phyloP scores from a whole-genome alignment of 768 basidiomycete species.

The Peribolospora kevripleyi region DNA sequence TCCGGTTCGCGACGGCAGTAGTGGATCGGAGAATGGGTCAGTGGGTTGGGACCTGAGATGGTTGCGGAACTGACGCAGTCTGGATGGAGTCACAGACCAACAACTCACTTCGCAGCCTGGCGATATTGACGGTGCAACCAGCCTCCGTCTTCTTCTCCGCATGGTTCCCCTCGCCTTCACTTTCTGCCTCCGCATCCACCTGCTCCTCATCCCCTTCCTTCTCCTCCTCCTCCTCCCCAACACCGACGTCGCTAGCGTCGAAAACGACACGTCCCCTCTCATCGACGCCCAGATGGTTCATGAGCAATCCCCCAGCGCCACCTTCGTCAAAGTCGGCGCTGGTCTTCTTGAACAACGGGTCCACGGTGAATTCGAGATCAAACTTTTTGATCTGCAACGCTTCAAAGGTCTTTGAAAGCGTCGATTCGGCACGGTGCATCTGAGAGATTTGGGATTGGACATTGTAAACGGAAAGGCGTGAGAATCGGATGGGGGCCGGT shows the following conservation, averaged over 20 bases:
- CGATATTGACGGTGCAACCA: conserved; percentile 6
- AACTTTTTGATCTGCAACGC: conserved; percentile 74
- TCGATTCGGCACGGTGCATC: conserved; percentile 45
- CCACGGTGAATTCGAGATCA: conserved; percentile 85
- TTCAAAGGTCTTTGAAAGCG: conserved; percentile 62
- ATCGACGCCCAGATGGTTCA: conserved; percentile 83
- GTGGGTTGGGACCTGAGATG: neutral
- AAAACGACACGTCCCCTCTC: conserved; percentile 76
- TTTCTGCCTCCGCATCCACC: conserved; percentile 29
- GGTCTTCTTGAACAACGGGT: conserved; percentile 92
- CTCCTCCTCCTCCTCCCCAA: conserved; percentile 41
- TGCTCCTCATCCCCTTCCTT: conserved; percentile 36
- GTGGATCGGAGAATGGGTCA: neutral
- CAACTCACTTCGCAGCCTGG: conserved; percentile 15
- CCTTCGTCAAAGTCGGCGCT: conserved; percentile 97
- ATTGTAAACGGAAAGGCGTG: neutral
- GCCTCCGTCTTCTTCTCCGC: conserved; percentile 20
- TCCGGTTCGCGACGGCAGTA: neutral
- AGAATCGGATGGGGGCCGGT: neutral
- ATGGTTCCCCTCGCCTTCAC: conserved; percentile 44
- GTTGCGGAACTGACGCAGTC: conserved; percentile 1
- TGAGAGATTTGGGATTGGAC: conserved; percentile 5
- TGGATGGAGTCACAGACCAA: conserved; percentile 32
- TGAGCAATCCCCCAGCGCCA: conserved; percentile 77
- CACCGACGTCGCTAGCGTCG: conserved; percentile 67